Evolutionary conservation across 2,329 filamentous ascomycete species (phyloP).

Genomic region (Calonectria pteridis): DNA sequence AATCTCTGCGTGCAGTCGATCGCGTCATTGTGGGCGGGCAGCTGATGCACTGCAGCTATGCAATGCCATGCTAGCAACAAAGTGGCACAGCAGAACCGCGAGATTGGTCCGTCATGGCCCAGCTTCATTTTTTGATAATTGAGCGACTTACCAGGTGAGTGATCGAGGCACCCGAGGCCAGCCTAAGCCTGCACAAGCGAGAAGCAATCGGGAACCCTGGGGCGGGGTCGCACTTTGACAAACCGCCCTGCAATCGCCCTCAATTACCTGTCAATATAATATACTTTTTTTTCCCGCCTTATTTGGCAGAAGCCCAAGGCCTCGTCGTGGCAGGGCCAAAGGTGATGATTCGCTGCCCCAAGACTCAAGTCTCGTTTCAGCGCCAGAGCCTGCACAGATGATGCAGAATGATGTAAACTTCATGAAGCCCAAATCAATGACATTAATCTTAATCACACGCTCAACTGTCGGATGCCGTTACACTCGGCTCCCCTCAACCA

Average conservation of each 20-base stretch:
- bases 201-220: not conserved
- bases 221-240: not conserved
- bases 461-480: not conserved
- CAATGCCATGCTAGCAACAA: constrained; percentile 42
- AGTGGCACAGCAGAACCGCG: constrained; percentile 40
- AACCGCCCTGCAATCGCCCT: constrained; percentile 4
- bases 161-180: constrained; percentile 15
- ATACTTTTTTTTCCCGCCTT: constrained; percentile 1
- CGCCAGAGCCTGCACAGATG: not conserved
- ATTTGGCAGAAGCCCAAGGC: not conserved
- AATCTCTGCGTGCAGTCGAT: constrained; percentile 43
- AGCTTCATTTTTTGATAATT: constrained; percentile 25
- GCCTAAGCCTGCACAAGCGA: constrained; percentile 14
- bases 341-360: not conserved
- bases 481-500: constrained; percentile 16
- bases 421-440: not conserved
- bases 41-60: constrained; percentile 45
- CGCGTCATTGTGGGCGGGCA: constrained; percentile 44
- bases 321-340: not conserved
- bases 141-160: constrained; percentile 27
- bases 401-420: not conserved
- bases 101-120: constrained; percentile 38
- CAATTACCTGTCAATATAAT: constrained; percentile 8
- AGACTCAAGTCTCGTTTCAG: not conserved
- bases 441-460: constrained; percentile 3